These are phyloP conservation scores for Cladosporium sp. DNA, from an alignment of 2,329 filamentous ascomycete species.

Conservation along the genomic window DNA sequence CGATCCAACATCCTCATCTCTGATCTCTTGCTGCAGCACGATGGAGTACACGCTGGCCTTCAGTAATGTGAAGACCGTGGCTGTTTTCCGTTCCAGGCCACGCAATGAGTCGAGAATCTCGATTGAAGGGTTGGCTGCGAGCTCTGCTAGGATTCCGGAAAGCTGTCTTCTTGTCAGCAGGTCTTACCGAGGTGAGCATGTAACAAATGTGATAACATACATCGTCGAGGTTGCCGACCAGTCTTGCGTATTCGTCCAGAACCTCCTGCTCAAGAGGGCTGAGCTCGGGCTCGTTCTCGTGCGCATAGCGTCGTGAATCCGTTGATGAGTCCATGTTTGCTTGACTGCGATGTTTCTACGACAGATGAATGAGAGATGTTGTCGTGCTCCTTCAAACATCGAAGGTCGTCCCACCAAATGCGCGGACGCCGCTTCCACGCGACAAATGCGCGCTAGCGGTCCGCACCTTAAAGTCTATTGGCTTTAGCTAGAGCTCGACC, in stretches of 20 bases:
- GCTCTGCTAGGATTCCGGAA: slow-evolving; percentile 63
- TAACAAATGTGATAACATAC: slow-evolving; percentile 50
- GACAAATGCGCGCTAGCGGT: slow-evolving; percentile 5
- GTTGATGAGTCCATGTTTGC: slow-evolving; percentile 7
- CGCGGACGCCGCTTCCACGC: slow-evolving; percentile 1
- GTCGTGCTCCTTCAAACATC: background rate
- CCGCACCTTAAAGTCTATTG: slow-evolving; percentile 1
- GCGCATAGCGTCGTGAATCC: slow-evolving; percentile 5
- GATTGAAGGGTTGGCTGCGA: slow-evolving; percentile 64
- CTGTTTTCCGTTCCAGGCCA: slow-evolving; percentile 90
- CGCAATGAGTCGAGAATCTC: slow-evolving; percentile 85
- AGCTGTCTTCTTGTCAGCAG: slow-evolving; percentile 39
- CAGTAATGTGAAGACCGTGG: slow-evolving; percentile 88
- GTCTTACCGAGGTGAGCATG: slow-evolving; percentile 19
- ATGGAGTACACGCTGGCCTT: slow-evolving; percentile 99
- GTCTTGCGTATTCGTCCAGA: slow-evolving; percentile 85
- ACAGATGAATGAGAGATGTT: background rate
- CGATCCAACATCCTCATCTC: slow-evolving; percentile 58
- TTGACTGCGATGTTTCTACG: background rate
- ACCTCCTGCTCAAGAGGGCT: slow-evolving; percentile 79
- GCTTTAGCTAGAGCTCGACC: background rate
- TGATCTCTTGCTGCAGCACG: slow-evolving; percentile 95
- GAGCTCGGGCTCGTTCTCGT: slow-evolving; percentile 21
- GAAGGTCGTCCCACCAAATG: background rate
- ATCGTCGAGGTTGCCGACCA: slow-evolving; percentile 89